Conservation (phyloP, 2,329 filamentous ascomycete species). For the Ceratocystis destructans region DNA sequence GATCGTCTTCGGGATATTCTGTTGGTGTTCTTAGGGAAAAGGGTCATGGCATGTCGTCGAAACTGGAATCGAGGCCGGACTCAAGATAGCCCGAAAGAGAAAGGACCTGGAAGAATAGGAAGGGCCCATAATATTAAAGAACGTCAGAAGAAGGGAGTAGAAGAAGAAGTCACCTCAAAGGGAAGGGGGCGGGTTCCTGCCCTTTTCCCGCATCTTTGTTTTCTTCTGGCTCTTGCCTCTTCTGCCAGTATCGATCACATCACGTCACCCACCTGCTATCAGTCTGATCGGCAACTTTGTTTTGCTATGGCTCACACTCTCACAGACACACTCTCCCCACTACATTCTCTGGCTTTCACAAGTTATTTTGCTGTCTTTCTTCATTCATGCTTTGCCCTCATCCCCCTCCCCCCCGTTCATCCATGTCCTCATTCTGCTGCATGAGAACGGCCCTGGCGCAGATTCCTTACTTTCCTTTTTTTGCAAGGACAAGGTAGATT, state of each 20-base stretch:
- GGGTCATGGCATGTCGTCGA: not conserved
- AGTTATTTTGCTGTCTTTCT: not conserved
- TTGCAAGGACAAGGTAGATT: not conserved
- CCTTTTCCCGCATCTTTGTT: not conserved
- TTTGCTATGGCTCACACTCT: not conserved
- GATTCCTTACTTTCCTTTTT: slow-evolving; percentile 5
- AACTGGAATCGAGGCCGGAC: not conserved
- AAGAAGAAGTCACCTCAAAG: not conserved
- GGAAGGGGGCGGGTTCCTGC: not conserved
- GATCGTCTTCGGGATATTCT: not conserved
- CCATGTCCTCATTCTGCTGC: not conserved
- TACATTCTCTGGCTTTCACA: not conserved
- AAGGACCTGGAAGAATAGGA: not conserved
- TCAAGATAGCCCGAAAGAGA: not conserved
- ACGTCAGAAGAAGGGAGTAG: not conserved
- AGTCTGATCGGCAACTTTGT: no score
- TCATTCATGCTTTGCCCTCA: not conserved
- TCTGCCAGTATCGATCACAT: no score
- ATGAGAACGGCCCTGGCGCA: not conserved
- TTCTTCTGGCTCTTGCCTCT: not conserved
- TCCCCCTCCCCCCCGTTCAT: not conserved
- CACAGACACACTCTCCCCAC: not conserved
- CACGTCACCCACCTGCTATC: no score
- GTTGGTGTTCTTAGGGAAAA: not conserved
- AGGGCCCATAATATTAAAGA: not conserved